Evolutionary conservation across 2,329 filamentous ascomycete species (phyloP).

Genomic region (Scedosporium apiospermum): DNA sequence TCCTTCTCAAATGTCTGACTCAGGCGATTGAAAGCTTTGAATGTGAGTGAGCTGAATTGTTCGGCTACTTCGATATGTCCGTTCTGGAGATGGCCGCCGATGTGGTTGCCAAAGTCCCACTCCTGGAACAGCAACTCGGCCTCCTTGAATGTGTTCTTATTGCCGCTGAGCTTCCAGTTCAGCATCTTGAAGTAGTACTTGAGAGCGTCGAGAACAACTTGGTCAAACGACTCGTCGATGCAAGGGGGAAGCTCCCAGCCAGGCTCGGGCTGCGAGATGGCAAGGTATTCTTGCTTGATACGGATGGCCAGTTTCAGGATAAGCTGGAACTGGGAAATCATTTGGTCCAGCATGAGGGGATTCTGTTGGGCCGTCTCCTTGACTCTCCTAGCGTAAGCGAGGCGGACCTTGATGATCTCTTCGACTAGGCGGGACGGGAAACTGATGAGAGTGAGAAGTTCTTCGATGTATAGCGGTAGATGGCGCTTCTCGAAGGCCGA

Average conservation of each 20-base stretch:
- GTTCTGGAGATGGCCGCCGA: constrained; percentile 82
- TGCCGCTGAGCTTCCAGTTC: constrained; percentile 93
- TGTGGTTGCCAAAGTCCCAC: constrained; percentile 94
- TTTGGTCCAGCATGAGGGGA: constrained; percentile 89
- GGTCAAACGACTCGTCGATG: constrained; percentile 93
- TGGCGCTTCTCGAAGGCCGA: constrained; percentile 79
- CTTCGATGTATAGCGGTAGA: constrained; percentile 91
- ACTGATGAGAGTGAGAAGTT: constrained; percentile 90
- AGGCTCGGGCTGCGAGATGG: constrained; percentile 74
- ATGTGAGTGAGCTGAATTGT: constrained; percentile 90
- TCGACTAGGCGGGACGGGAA: constrained; percentile 93
- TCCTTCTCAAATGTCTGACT: constrained; percentile 90
- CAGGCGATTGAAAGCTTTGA: constrained; percentile 81
- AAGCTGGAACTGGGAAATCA: constrained; percentile 95
- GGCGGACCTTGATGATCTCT: constrained; percentile 86
- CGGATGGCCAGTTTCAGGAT: constrained; percentile 82
- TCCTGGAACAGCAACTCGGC: constrained; percentile 95
- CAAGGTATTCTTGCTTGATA: constrained; percentile 82
- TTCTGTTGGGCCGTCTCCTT: constrained; percentile 90
- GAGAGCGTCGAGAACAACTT: constrained; percentile 81
- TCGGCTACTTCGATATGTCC: constrained; percentile 96
- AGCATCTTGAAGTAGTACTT: constrained; percentile 99
- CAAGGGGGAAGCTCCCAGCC: constrained; percentile 95
- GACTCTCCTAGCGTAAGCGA: constrained; percentile 83
- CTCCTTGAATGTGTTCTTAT: constrained; percentile 99